Evolutionary conservation across 2,329 filamentous ascomycete species (phyloP).

Genomic region (Aspergillus melleus): DNA sequence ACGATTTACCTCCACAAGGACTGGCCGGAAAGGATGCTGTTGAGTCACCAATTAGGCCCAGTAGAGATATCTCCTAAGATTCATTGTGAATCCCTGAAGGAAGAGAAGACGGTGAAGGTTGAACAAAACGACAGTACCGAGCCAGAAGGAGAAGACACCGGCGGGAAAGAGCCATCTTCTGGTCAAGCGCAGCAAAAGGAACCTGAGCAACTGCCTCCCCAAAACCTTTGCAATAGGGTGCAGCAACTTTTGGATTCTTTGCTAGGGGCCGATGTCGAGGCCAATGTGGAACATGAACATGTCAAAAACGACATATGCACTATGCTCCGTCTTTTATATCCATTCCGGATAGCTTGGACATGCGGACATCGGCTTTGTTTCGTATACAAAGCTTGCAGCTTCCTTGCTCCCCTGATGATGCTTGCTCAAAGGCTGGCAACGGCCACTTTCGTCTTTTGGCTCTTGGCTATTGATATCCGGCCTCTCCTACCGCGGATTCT

Average conservation of each 20-base stretch:
- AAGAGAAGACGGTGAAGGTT: background rate
- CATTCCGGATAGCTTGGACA: background rate
- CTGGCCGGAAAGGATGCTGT: background rate
- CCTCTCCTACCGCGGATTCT: background rate
- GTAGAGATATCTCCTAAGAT: background rate
- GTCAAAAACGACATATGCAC: background rate
- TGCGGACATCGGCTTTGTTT: background rate
- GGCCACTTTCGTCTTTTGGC: background rate
- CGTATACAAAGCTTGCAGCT: background rate
- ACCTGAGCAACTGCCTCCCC: background rate
- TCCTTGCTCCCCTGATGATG: background rate
- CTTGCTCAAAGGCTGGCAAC: background rate
- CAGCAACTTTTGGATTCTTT: background rate
- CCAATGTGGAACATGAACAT: background rate
- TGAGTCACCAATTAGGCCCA: background rate
- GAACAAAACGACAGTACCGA: background rate
- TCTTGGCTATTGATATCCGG: background rate
- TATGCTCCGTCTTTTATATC: background rate
- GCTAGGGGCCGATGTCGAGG: background rate
- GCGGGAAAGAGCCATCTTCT: background rate
- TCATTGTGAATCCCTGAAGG: background rate
- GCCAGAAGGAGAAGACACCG: background rate
- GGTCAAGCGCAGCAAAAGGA: background rate
- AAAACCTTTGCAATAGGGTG: background rate
- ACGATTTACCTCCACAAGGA: background rate